Evolutionary conservation across 176 grass and related monocot species (phyloP).

Genomic region (Ensete ventricosum): DNA sequence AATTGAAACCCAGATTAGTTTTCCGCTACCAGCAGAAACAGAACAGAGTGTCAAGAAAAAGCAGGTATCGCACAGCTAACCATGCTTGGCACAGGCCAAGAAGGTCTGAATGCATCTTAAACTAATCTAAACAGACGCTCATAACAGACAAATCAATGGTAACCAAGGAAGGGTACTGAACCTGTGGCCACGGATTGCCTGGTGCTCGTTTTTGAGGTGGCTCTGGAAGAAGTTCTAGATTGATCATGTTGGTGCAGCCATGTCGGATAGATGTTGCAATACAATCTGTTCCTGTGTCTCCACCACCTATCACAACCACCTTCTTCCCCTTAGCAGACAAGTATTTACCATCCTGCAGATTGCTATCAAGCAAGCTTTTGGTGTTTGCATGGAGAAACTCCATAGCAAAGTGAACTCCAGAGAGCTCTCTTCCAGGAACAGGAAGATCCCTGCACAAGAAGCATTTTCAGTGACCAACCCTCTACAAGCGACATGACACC

Average conservation of each 20-base stretch:
- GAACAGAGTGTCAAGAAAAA: too few relatives aligned
- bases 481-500: not conserved
- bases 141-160: too few relatives aligned
- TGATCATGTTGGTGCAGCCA: slow-evolving; percentile 72
- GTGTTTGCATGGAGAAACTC: slow-evolving; percentile 96
- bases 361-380: slow-evolving; percentile 96
- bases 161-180: slow-evolving; percentile 19
- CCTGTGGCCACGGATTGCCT: slow-evolving; percentile 94
- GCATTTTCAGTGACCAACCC: not conserved
- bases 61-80: too few relatives aligned
- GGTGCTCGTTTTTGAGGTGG: slow-evolving; percentile 62
- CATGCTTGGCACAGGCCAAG: too few relatives aligned
- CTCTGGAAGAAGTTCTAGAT: slow-evolving; percentile 78
- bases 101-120: too few relatives aligned
- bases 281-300: slow-evolving; percentile 96
- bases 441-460: slow-evolving; percentile 58
- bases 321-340: slow-evolving; percentile 94
- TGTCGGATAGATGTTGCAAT: slow-evolving; percentile 90
- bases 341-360: slow-evolving; percentile 87
- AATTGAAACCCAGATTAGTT: too few relatives aligned
- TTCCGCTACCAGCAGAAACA: too few relatives aligned
- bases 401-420: slow-evolving; percentile 94
- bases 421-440: slow-evolving; percentile 67
- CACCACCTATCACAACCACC: slow-evolving; percentile 96
- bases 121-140: too few relatives aligned